Conservation (phyloP, 2,329 filamentous ascomycete species). For the Leptographium flavum region DNA sequence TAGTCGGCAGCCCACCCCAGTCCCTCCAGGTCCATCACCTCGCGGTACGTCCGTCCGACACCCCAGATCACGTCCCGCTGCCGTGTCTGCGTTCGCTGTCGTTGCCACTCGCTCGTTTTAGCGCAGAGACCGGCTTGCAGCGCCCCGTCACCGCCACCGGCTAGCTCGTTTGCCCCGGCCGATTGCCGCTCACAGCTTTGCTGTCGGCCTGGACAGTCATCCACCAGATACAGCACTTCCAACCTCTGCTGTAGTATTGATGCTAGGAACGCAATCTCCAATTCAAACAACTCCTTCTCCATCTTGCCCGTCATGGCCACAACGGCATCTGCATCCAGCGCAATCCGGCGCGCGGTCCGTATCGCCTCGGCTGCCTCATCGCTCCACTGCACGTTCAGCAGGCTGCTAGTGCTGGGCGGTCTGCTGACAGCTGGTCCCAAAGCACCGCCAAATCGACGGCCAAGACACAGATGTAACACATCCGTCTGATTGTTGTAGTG, state of each 20-base stretch:
- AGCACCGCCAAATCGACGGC: too few relatives aligned
- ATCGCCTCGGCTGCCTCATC: constrained; percentile 15
- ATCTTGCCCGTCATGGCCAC: background rate
- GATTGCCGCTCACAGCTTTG: background rate
- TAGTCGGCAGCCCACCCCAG: constrained; percentile 19
- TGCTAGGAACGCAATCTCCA: constrained; percentile 17
- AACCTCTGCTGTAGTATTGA: constrained; percentile 16
- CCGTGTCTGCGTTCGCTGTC: constrained; percentile 5
- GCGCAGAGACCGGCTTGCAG: background rate
- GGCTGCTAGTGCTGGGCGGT: background rate
- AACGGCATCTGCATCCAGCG: constrained; percentile 17
- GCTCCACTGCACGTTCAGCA: constrained; percentile 18
- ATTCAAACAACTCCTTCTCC: constrained; percentile 9
- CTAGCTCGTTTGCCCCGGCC: background rate
- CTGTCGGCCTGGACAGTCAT: constrained; percentile 11
- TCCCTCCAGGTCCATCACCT: constrained; percentile 18
- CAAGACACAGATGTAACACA: constrained; percentile 16
- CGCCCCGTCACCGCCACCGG: background rate
- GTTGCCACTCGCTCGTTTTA: background rate
- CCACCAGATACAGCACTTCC: constrained; percentile 19
- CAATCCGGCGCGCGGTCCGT: constrained; percentile 13
- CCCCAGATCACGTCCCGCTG: constrained; percentile 17
- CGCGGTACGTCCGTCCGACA: constrained; percentile 17
- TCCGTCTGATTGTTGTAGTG: constrained; percentile 13
- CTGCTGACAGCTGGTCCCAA: too few relatives aligned